Percentiles rank a stretch among this genome's conserved stretches.
phyloP scores from a whole-genome alignment of 129 eudicot species.

The Tagetes erecta region DNA sequence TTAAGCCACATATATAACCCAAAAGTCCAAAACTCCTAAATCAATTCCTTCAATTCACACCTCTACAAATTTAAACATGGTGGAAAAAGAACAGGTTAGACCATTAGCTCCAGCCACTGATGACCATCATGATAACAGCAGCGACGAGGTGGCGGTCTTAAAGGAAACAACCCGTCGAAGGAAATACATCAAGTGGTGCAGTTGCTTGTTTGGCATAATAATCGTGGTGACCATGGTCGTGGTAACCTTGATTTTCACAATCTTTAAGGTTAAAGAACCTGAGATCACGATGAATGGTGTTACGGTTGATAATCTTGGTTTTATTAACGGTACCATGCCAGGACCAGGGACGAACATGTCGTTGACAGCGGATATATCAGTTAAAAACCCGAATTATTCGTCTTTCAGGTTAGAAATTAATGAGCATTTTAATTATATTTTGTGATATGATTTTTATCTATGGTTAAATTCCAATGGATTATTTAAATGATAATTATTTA shows the following conservation, averaged over 20 bases:
- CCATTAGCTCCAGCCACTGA: conserved; percentile 57
- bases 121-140: conserved; percentile 34
- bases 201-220: conserved; percentile 30
- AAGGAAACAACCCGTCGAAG: conserved; percentile 17
- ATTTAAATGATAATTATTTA: no score
- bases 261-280: conserved; percentile 66
- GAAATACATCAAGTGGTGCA: conserved; percentile 37
- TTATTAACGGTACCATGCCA: conserved; percentile 27
- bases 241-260: conserved; percentile 53
- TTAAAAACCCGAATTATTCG: conserved; percentile 75
- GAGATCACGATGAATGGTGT: conserved; percentile 50
- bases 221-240: conserved; percentile 37
- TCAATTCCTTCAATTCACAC: neutral
- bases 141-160: conserved; percentile 21
- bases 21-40: conserved; percentile 5
- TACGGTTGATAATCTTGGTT: conserved; percentile 30
- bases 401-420: conserved; percentile 46
- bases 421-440: neutral
- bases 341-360: conserved; percentile 58
- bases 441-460: neutral
- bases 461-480: neutral
- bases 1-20: neutral
- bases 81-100: conserved; percentile 49
- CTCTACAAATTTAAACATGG: conserved; percentile 32
- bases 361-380: conserved; percentile 61